These are phyloP conservation scores for Alternaria ethzedia DNA, from an alignment of 2,329 filamentous ascomycete genomes.

Conservation along the genomic window DNA sequence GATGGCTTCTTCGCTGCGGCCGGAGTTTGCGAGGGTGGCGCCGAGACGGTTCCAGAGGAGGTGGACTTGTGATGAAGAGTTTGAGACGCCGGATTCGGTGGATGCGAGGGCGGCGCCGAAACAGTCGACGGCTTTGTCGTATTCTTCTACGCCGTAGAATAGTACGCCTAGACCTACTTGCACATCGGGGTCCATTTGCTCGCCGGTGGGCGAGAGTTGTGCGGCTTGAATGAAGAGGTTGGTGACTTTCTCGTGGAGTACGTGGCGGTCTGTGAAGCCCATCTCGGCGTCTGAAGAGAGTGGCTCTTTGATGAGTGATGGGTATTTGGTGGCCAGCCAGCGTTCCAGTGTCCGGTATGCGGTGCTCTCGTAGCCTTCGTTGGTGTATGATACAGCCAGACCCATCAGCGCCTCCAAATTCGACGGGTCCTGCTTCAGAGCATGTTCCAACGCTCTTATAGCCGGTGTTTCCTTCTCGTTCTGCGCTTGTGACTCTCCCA, in stretches of 20 bases:
- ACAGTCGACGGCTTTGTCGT: slow-evolving; percentile 98
- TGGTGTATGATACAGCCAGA: slow-evolving; percentile 94
- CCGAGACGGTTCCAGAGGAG: slow-evolving; percentile 97
- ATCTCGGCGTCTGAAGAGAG: slow-evolving; percentile 80
- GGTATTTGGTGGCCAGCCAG: slow-evolving; percentile 96
- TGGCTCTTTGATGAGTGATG: slow-evolving; percentile 74
- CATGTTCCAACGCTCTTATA: slow-evolving; percentile 90
- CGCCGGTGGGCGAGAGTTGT: slow-evolving; percentile 87
- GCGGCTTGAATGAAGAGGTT: slow-evolving; percentile 90
- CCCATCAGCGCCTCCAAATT: slow-evolving; percentile 94
- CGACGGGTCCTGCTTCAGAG: slow-evolving; percentile 83
- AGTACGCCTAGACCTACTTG: slow-evolving; percentile 96
- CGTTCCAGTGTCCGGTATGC: slow-evolving; percentile 95
- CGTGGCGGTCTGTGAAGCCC: slow-evolving; percentile 90
- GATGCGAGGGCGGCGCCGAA: slow-evolving; percentile 90
- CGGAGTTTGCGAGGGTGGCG: slow-evolving; percentile 93
- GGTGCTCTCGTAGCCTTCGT: slow-evolving; percentile 97
- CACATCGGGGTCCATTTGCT: slow-evolving; percentile 97
- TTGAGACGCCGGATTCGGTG: slow-evolving; percentile 81
- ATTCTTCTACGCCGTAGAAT: slow-evolving; percentile 97
- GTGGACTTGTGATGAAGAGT: slow-evolving; percentile 85
- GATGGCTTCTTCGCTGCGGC: slow-evolving; percentile 93
- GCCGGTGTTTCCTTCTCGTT: slow-evolving; percentile 98
- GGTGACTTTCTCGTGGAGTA: slow-evolving; percentile 89
- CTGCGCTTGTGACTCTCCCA: slow-evolving; percentile 92